Conservation (phyloP, 179 eudicot species). For the Carnegiea gigantea region DNA sequence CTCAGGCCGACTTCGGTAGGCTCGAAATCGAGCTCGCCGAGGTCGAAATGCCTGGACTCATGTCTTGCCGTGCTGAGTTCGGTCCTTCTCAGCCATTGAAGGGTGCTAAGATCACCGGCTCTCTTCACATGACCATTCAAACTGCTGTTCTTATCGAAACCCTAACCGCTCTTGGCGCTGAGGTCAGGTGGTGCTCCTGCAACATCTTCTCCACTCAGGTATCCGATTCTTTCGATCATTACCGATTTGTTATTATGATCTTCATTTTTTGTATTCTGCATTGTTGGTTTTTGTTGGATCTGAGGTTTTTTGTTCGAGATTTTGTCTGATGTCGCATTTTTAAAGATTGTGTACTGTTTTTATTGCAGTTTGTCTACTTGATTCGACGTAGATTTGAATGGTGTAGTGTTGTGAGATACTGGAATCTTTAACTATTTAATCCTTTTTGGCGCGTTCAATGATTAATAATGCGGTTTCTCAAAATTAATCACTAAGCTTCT, state of each 20-base stretch:
- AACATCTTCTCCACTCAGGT: conserved; percentile 80
- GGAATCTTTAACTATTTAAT: too few relatives aligned
- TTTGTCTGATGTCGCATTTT: not conserved
- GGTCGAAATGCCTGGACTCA: conserved; percentile 78
- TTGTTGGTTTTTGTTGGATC: not conserved
- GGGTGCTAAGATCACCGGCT: conserved; percentile 70
- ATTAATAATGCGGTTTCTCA: not conserved
- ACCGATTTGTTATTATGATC: not conserved
- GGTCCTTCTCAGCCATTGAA: conserved; percentile 72
- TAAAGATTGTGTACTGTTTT: not conserved
- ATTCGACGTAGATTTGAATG: not conserved
- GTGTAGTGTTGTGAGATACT: too few relatives aligned
- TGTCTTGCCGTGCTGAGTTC: conserved; percentile 66
- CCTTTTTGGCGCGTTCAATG: too few relatives aligned
- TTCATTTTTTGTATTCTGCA: not conserved
- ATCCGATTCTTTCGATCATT: not conserved
- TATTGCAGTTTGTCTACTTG: not conserved
- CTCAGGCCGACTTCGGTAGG: conserved; percentile 74
- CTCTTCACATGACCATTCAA: conserved; percentile 76
- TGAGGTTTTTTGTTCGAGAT: not conserved
- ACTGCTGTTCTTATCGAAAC: conserved; percentile 74
- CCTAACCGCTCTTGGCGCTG: conserved; percentile 67
- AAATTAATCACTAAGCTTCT: not conserved
- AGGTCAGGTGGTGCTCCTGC: conserved; percentile 84
- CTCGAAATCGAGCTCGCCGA: conserved; percentile 77